Conservation (phyloP, 176 grass and related monocot genomes). For the Triticum monococcum region DNA sequence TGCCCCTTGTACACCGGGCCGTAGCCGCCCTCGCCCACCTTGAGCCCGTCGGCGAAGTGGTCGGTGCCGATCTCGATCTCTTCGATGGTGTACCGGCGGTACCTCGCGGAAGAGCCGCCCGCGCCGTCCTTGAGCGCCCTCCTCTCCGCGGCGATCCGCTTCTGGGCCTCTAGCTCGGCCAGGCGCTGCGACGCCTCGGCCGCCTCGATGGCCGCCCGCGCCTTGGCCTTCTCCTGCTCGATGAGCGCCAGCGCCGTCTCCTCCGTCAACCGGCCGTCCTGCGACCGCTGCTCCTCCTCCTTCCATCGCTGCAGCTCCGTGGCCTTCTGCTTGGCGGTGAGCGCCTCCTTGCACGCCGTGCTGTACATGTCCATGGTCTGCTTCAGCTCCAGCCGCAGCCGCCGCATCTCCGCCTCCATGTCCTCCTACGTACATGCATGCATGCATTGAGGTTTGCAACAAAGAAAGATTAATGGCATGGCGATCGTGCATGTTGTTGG, state of each 20-base stretch:
- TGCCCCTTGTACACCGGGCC: slow-evolving; percentile 82
- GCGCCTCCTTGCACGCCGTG: slow-evolving; percentile 90
- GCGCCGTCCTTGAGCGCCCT: slow-evolving; percentile 51
- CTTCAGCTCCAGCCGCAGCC: slow-evolving; percentile 78
- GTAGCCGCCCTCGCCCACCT: slow-evolving; percentile 94
- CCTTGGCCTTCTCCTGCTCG: slow-evolving; percentile 75
- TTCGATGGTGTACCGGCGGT: slow-evolving; percentile 66
- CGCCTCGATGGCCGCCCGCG: slow-evolving; percentile 60
- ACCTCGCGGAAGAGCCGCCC: slow-evolving; percentile 37
- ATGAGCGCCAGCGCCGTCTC: slow-evolving; percentile 66
- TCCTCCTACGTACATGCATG: slow-evolving; percentile 53
- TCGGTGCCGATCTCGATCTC: slow-evolving; percentile 85
- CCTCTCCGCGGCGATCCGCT: slow-evolving; percentile 59
- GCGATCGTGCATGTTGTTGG: not conserved
- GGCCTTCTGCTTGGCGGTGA: slow-evolving; percentile 71
- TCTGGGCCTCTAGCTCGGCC: slow-evolving; percentile 76
- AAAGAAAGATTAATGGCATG: not conserved
- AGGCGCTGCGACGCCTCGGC: slow-evolving; percentile 59
- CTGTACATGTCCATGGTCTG: slow-evolving; percentile 99
- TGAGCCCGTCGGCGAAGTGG: slow-evolving; percentile 54
- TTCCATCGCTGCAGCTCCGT: slow-evolving; percentile 79
- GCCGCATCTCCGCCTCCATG: slow-evolving; percentile 92
- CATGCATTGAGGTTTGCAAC: not conserved
- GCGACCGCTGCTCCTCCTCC: slow-evolving; percentile 59
- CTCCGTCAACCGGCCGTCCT: slow-evolving; percentile 52